Base-by-base conservation (phyloP, 805 yeast species). In the Yamadazyma insecticola region DNA sequence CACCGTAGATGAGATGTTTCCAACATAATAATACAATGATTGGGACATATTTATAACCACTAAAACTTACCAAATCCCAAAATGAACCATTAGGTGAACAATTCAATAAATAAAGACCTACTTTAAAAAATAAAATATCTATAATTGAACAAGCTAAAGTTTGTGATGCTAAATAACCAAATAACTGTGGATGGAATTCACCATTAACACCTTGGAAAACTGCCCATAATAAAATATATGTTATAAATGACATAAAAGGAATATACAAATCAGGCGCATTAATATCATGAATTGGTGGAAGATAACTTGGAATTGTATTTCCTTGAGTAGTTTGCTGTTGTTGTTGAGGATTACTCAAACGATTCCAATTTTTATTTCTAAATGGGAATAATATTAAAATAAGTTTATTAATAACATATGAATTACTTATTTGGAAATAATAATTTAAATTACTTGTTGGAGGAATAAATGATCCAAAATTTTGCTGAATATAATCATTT, bases 201-300 rank as follows among this genome's bases (percentile, higher is more conserved):
- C 95, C 96, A 35, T 78, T 74, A 32, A 90, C 60, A 8, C 98
- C 99, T 36, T 85, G 83, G 41, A 83, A 72, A 14, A 83, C 71
- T 2, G 96, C 90, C 74, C 90, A 78, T 22, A 86, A 69, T 38
- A 92, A 63, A 30, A 90, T 80, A 50, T 89, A 89, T 1, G 97
- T 87, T 29, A 87, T 75, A 47, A 83, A 74, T 2, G 96, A 85
- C 97, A 94, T 92, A 39, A 85, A 60, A 5, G 99, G 99, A 33
- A 92, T 85, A 57, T 92, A 92, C 65, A 92, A 72, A 55, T 92
- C 99, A 2, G 98, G 98, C 0, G 97, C 94, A 50, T 94, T 92
- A 36, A 81, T 70, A 53, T 92, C 98, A 39, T 83, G 85, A 27
- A 73, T 60, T 11, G 99, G 96, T 8, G 85, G 77, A 2, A 86